phyloP scores from a whole-genome alignment of 441 rosid species.

The Bruguiera hainesii region DNA sequence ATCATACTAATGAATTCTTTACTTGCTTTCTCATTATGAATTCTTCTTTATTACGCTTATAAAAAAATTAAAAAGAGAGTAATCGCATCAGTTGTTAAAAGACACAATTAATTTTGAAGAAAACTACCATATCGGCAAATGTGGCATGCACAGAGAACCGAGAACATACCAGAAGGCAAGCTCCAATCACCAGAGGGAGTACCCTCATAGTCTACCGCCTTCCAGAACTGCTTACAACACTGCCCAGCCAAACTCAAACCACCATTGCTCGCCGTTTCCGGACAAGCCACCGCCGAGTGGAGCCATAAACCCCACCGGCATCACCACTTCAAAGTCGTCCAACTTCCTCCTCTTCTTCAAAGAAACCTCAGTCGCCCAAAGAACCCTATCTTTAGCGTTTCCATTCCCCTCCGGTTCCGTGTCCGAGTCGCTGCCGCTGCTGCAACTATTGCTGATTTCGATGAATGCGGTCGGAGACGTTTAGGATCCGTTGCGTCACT shows the following conservation, averaged over 20 bases:
- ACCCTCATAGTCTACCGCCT: slow-evolving; percentile 37
- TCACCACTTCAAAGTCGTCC: slow-evolving; percentile 26
- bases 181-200: not conserved
- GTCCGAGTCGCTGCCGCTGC: slow-evolving; percentile 42
- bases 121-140: too few relatives aligned
- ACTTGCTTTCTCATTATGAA: too few relatives aligned
- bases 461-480: slow-evolving; percentile 22
- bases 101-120: not conserved
- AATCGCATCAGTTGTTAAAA: not conserved
- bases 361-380: not conserved
- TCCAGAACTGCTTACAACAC: slow-evolving; percentile 53
- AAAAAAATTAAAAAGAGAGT: too few relatives aligned
- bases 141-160: not conserved
- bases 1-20: too few relatives aligned
- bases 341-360: slow-evolving; percentile 33
- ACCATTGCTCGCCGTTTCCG: slow-evolving; percentile 2
- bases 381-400: slow-evolving; percentile 10
- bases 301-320: slow-evolving; percentile 42
- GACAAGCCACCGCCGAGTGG: slow-evolving; percentile 19
- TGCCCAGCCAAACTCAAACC: slow-evolving; percentile 15
- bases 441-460: slow-evolving; percentile 32
- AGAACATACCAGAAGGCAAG: not conserved
- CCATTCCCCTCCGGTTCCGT: slow-evolving; percentile 21
- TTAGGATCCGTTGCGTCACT: not conserved
- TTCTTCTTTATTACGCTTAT: too few relatives aligned